phyloP scores from a whole-genome alignment of 108 stramenopile genomes.

The Nitzschia sp. region DNA sequence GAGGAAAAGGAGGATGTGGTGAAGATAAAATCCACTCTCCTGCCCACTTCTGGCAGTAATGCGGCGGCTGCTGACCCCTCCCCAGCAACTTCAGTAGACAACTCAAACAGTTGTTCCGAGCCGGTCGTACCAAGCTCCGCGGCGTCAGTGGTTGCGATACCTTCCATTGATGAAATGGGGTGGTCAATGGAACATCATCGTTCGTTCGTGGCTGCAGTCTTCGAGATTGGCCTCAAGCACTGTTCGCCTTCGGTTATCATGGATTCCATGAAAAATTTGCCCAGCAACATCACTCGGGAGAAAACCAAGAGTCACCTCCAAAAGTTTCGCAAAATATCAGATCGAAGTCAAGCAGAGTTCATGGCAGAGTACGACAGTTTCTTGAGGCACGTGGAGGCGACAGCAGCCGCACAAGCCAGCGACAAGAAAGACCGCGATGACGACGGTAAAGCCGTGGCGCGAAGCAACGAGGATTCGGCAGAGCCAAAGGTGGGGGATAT shows the following conservation, averaged over 20 bases:
- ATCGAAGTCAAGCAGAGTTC: slow-evolving; percentile 39
- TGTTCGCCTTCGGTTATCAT: slow-evolving; percentile 53
- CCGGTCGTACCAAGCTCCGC: no score
- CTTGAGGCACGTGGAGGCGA: slow-evolving; percentile 5
- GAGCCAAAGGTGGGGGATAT: neutral
- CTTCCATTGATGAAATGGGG: neutral
- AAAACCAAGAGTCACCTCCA: slow-evolving; percentile 60
- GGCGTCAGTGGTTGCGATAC: no score
- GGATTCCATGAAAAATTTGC: slow-evolving; percentile 42
- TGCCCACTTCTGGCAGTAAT: no score
- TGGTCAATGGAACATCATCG: slow-evolving; percentile 46
- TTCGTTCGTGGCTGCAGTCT: slow-evolving; percentile 47
- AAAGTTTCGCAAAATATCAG: slow-evolving; percentile 50
- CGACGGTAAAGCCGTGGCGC: neutral
- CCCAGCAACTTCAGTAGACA: no score
- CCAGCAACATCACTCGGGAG: slow-evolving; percentile 35
- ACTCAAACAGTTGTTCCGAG: no score
- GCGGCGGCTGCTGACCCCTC: no score
- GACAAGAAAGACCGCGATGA: neutral
- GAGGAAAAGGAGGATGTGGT: no score
- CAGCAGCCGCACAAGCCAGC: neutral
- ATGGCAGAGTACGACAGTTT: slow-evolving; percentile 46
- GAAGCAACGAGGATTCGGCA: neutral
- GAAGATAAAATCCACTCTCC: no score
- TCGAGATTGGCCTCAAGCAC: slow-evolving; percentile 47